Conservation (phyloP, 139 green algal genomes). For the Picocystis salinarum region DNA sequence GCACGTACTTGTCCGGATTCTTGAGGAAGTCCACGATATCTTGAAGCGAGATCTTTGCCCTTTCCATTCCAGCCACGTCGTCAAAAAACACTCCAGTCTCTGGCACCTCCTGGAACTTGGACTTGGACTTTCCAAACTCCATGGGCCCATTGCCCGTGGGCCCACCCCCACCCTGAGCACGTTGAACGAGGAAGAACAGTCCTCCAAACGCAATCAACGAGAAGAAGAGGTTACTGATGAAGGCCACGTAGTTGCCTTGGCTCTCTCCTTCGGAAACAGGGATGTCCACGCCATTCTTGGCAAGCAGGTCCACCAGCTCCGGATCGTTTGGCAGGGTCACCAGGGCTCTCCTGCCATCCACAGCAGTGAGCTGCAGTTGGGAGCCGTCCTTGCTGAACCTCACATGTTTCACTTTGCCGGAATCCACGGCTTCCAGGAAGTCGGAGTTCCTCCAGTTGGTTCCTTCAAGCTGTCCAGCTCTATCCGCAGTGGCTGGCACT, state of each 20-base stretch:
- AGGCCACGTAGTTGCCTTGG: constrained; percentile 3
- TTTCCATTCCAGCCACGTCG: constrained; percentile 46
- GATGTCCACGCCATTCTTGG: constrained; percentile 5
- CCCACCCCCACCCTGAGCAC: neutral
- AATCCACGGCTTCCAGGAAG: constrained; percentile 2
- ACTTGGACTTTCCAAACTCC: constrained; percentile 5
- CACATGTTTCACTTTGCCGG: constrained; percentile 1
- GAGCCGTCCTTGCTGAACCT: constrained; percentile 3
- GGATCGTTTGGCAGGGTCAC: constrained; percentile 4
- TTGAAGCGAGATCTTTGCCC: constrained; percentile 90
- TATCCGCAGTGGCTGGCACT: no score
- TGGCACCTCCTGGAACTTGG: constrained; percentile 6
- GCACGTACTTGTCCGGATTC: constrained; percentile 81
- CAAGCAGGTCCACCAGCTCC: constrained; percentile 3
- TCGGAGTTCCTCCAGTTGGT: constrained; percentile 1
- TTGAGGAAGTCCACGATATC: constrained; percentile 93
- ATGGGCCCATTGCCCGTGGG: constrained; percentile 3
- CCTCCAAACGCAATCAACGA: constrained; percentile 1
- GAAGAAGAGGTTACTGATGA: constrained; percentile 3
- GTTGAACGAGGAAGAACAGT: constrained; percentile 2
- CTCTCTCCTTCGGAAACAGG: constrained; percentile 1
- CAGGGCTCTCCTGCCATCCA: constrained; percentile 2
- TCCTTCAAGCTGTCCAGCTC: no score
- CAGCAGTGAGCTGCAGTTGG: constrained; percentile 1
- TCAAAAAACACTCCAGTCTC: constrained; percentile 1